phyloP scores from a whole-genome alignment of 169 alveolate genomes.

The Eimeria acervulina region DNA sequence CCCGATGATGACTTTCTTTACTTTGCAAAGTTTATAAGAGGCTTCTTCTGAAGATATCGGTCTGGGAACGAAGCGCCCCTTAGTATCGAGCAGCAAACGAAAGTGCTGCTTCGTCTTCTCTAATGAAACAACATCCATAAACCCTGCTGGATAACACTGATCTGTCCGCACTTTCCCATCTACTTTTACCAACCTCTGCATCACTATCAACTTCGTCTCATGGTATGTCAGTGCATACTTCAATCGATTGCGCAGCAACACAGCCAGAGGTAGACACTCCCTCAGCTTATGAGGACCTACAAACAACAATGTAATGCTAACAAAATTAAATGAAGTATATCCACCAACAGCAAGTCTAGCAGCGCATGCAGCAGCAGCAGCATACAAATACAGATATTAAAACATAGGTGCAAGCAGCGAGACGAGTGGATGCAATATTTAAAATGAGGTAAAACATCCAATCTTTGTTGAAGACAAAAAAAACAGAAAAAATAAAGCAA shows the following conservation, averaged over 20 bases:
- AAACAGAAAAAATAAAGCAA: too few relatives aligned
- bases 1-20: conserved; percentile 96
- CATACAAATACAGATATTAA: neutral
- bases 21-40: conserved; percentile 97
- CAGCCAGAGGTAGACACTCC: conserved; percentile 98
- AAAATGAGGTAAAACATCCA: too few relatives aligned
- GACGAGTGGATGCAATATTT: too few relatives aligned
- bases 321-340: too few relatives aligned
- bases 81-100: conserved; percentile 98
- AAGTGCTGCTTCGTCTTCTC: conserved; percentile 97
- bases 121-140: conserved; percentile 95
- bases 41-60: conserved; percentile 96
- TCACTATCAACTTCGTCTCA: conserved; percentile 97
- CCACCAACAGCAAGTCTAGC: neutral
- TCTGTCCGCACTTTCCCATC: conserved; percentile 98
- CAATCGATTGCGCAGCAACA: conserved; percentile 96
- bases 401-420: too few relatives aligned
- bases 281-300: conserved; percentile 98
- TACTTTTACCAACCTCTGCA: conserved; percentile 97
- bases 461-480: too few relatives aligned
- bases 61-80: conserved; percentile 98
- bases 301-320: conserved; percentile 11
- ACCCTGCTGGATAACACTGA: conserved; percentile 98
- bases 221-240: conserved; percentile 96
- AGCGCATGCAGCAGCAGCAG: neutral